These are phyloP conservation scores for Trypanosoma vivax DNA, from an alignment of 208 protist species.

Conservation along the genomic window DNA sequence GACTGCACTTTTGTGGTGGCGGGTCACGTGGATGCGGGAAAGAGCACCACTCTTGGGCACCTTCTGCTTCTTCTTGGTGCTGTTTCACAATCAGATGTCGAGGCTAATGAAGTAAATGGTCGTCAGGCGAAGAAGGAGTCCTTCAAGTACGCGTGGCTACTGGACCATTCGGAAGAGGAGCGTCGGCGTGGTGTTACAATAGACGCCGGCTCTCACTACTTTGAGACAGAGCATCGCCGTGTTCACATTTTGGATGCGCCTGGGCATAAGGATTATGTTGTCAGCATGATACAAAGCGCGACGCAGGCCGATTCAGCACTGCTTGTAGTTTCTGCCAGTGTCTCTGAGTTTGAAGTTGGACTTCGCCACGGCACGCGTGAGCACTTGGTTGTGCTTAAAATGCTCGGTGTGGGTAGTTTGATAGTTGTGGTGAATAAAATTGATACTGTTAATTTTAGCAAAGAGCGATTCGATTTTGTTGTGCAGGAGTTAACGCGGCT, in stretches of 20 bases:
- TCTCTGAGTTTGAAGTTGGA: conserved; percentile 97
- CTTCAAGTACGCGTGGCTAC: conserved; percentile 95
- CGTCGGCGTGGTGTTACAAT: conserved; percentile 94
- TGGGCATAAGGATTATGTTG: conserved; percentile 97
- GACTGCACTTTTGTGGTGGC: conserved; percentile 85
- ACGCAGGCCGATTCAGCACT: conserved; percentile 97
- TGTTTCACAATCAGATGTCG: conserved; percentile 63
- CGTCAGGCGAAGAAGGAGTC: conserved; percentile 82
- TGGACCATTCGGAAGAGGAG: conserved; percentile 94
- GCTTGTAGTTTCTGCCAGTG: conserved; percentile 96
- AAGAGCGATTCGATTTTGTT: conserved; percentile 92
- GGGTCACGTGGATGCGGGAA: conserved; percentile 83
- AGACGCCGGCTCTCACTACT: conserved; percentile 88
- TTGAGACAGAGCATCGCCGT: conserved; percentile 86
- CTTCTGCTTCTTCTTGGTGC: conserved; percentile 72
- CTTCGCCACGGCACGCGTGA: conserved; percentile 97
- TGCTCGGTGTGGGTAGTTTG: conserved; percentile 93
- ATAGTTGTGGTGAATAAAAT: conserved; percentile 99
- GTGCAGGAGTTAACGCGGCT: conserved; percentile 87
- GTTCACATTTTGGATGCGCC: conserved; percentile 84
- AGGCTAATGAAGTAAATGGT: conserved; percentile 84
- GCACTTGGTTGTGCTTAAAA: conserved; percentile 96
- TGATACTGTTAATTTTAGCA: conserved; percentile 92
- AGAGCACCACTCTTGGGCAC: conserved; percentile 83
- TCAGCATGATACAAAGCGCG: conserved; percentile 97